These are phyloP conservation scores for Penicillium crustosum DNA, from an alignment of 2,329 filamentous ascomycete genomes.

Conservation along the genomic window DNA sequence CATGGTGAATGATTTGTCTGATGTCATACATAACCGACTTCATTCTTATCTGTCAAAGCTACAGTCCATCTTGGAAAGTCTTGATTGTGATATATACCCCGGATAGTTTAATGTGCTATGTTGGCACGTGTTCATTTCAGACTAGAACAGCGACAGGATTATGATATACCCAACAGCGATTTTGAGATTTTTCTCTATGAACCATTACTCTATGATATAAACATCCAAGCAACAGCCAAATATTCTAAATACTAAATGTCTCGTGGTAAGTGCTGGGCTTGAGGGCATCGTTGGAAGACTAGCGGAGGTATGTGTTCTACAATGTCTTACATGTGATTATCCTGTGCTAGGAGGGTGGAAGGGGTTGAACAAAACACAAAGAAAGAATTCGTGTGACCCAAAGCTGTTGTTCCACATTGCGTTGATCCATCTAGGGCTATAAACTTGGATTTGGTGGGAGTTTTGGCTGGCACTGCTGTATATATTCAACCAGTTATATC, in stretches of 20 bases:
- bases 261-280: not conserved
- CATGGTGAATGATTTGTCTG: slow-evolving; percentile 1
- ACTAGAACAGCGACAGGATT: not conserved
- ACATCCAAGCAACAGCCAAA: not conserved
- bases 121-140: not conserved
- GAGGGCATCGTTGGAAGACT: not conserved
- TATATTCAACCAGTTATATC: not conserved
- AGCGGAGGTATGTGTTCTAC: not conserved
- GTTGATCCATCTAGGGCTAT: not conserved
- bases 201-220: not conserved
- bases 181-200: not conserved
- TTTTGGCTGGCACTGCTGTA: not conserved
- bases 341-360: too few species aligned
- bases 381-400: not conserved
- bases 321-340: not conserved
- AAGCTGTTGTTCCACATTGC: not conserved
- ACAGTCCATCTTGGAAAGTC: not conserved
- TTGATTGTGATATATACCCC: not conserved
- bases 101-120: not conserved
- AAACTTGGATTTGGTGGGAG: not conserved
- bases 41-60: not conserved
- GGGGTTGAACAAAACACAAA: not conserved
- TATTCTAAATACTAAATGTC: not conserved
- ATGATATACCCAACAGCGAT: not conserved
- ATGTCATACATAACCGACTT: not conserved